Evolutionary conservation across 129 eudicot genomes (phyloP).

Genomic region (Kitagawia praeruptora): DNA sequence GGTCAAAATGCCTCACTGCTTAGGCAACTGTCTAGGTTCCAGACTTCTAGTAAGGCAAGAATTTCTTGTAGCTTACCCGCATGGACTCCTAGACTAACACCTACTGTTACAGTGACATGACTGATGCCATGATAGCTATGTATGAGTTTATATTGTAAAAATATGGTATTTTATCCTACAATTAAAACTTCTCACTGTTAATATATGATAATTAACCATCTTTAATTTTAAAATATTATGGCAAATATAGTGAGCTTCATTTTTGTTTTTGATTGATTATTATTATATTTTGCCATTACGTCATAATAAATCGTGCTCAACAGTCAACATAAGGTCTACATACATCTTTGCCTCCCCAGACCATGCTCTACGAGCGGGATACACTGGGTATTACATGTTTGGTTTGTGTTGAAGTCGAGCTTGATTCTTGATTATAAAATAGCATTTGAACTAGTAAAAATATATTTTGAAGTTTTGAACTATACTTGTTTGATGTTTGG

Average conservation of each 20-base stretch:
- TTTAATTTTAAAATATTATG: neutral
- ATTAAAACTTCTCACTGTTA: neutral
- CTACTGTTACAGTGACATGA: neutral
- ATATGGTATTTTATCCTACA: neutral
- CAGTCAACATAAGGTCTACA: neutral
- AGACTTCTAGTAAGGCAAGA: neutral
- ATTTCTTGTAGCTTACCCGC: neutral
- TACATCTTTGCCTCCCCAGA: neutral
- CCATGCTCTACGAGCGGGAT: neutral
- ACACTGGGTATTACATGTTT: neutral
- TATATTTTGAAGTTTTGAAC: neutral
- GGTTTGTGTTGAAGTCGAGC: neutral
- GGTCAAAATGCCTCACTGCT: neutral
- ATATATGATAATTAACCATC: neutral
- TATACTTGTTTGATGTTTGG: neutral
- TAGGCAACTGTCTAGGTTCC: neutral
- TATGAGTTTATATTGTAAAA: neutral
- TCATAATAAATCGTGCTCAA: neutral
- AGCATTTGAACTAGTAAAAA: neutral
- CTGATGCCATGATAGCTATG: neutral
- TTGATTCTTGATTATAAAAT: neutral
- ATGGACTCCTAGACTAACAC: neutral
- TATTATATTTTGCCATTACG: neutral
- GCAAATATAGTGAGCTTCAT: neutral
- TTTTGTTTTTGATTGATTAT: neutral